These are phyloP conservation scores for Talaromyces verruculosus DNA, from an alignment of 2,329 filamentous ascomycete species.

Conservation along the genomic window DNA sequence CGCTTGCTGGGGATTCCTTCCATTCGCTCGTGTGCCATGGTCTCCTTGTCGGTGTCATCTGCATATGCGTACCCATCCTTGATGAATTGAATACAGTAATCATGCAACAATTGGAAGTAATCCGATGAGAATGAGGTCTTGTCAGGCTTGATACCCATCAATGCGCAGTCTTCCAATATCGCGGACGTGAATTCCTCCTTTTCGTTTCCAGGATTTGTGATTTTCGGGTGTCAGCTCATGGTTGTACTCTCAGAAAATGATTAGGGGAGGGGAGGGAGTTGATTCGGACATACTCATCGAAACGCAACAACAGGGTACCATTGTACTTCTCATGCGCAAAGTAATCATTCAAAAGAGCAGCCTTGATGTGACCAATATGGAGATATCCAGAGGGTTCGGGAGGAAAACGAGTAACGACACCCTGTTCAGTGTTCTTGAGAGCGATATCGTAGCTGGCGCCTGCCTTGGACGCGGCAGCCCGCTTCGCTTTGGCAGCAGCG, in stretches of 20 bases:
- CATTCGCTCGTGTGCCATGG: slow-evolving; percentile 81
- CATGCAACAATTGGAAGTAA: slow-evolving; percentile 90
- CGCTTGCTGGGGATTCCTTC: slow-evolving; percentile 78
- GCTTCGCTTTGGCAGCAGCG: slow-evolving; percentile 67
- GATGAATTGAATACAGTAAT: slow-evolving; percentile 80
- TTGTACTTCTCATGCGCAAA: slow-evolving; percentile 93
- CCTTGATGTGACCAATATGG: slow-evolving; percentile 95
- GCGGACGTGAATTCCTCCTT: slow-evolving; percentile 94
- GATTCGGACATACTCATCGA: slow-evolving; percentile 66
- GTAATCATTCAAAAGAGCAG: slow-evolving; percentile 90
- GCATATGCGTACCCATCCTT: slow-evolving; percentile 86
- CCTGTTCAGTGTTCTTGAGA: slow-evolving; percentile 78
- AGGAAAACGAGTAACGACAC: slow-evolving; percentile 87
- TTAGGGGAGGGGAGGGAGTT: not conserved
- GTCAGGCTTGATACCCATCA: slow-evolving; percentile 91
- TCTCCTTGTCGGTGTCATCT: slow-evolving; percentile 88
- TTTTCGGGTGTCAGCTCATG: not conserved
- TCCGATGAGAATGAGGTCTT: slow-evolving; percentile 86
- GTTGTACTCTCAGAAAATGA: not conserved
- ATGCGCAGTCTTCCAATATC: slow-evolving; percentile 84
- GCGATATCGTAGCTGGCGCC: slow-evolving; percentile 88
- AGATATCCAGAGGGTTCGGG: slow-evolving; percentile 94
- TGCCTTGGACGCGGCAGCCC: slow-evolving; percentile 67
- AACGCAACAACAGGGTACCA: slow-evolving; percentile 84
- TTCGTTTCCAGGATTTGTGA: slow-evolving; percentile 69